phyloP scores from a whole-genome alignment of 768 basidiomycete species.

The Clathrus columnatus region DNA sequence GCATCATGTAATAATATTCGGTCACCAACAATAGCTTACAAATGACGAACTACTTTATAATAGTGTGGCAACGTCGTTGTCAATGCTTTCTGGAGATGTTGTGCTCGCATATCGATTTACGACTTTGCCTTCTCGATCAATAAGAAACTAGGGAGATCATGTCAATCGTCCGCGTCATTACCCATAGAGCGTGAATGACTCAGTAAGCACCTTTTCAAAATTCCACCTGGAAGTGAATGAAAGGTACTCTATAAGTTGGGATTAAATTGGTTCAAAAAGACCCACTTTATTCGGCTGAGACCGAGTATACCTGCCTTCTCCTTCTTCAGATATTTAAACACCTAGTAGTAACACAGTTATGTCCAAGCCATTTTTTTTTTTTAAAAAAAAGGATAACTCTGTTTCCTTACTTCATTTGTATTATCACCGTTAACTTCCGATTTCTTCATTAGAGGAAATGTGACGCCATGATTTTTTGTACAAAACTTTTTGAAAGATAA shows the following conservation, averaged over 20 bases:
- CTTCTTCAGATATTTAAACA: constrained; percentile 78
- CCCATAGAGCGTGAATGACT: not conserved
- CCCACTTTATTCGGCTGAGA: constrained; percentile 63
- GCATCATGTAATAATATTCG: not conserved
- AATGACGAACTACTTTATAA: not conserved
- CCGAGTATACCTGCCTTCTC: constrained; percentile 70
- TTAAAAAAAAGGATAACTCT: not conserved
- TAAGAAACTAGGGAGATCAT: constrained; percentile 45
- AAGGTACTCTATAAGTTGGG: not conserved
- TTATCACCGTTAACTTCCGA: constrained; percentile 86
- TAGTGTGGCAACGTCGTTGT: constrained; percentile 3
- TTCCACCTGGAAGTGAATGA: constrained; percentile 53
- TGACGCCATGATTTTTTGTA: constrained; percentile 76
- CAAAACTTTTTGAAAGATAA: constrained; percentile 44
- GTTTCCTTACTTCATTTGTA: constrained; percentile 48
- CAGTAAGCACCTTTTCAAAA: constrained; percentile 54
- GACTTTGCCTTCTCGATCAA: constrained; percentile 70
- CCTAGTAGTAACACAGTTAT: constrained; percentile 17
- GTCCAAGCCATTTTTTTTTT: not conserved
- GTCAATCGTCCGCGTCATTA: too few species aligned
- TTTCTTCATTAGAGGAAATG: constrained; percentile 88
- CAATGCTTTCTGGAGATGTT: constrained; percentile 40
- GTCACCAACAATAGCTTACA: not conserved
- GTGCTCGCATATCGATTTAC: constrained; percentile 71
- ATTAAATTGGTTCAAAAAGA: not conserved